Percentiles rank a stretch among this genome's conserved stretches.
Evolutionary conservation across 179 eudicot genomes (phyloP).

Genomic region (Monotropa hypopitys): DNA sequence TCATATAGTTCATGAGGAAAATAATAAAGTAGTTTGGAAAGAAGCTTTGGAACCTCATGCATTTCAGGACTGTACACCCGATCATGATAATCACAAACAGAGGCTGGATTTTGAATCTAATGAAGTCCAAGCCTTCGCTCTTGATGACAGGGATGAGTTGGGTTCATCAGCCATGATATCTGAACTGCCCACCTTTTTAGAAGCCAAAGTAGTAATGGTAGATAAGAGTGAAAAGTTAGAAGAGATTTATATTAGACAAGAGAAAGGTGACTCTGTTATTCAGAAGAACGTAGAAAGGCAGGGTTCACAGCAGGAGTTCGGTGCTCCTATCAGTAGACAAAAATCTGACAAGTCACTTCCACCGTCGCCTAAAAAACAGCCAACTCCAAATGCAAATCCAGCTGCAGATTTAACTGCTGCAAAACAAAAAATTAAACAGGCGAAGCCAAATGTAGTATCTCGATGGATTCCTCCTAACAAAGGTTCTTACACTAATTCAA

Average conservation of each 20-base stretch:
- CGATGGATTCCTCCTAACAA: constrained; percentile 73
- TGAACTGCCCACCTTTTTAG: constrained; percentile 18
- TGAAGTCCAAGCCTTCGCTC: constrained; percentile 30
- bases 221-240: constrained; percentile 20
- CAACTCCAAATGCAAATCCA: constrained; percentile 36
- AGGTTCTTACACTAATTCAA: constrained; percentile 55
- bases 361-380: constrained; percentile 34
- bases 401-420: constrained; percentile 37
- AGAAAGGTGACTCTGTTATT: constrained; percentile 17
- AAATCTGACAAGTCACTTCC: constrained; percentile 33
- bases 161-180: constrained; percentile 16
- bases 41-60: constrained; percentile 44
- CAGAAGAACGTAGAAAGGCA: constrained; percentile 30
- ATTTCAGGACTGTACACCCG: constrained; percentile 47
- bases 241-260: constrained; percentile 26
- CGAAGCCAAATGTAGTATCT: constrained; percentile 48
- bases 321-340: constrained; percentile 31
- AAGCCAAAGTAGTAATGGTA: constrained; percentile 15
- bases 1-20: constrained; percentile 20
- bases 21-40: constrained; percentile 19
- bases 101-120: constrained; percentile 14
- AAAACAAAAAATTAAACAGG: constrained; percentile 31
- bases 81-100: constrained; percentile 31
- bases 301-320: constrained; percentile 29
- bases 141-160: constrained; percentile 29